A percentile compares a stretch with the other conserved stretches of the same genome.
Evolutionary conservation across 805 yeast genomes (phyloP).

Genomic region (Geotrichum ghanense): DNA sequence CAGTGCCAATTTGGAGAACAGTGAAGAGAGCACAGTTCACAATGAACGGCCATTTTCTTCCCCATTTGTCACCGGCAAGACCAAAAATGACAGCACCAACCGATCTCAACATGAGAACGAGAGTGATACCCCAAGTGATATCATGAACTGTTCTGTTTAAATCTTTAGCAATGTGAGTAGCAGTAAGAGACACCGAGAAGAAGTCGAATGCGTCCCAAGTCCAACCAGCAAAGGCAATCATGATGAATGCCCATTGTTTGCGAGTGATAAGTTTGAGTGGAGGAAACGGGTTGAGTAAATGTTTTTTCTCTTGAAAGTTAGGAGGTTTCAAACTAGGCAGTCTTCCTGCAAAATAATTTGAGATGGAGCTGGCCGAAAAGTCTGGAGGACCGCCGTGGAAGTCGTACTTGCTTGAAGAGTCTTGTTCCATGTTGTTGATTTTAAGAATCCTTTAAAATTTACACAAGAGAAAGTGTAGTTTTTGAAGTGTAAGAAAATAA

Average conservation of each 20-base stretch:
- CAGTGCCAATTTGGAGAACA: conserved; percentile 52
- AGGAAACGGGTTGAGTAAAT: conserved; percentile 48
- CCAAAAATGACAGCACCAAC: conserved; percentile 65
- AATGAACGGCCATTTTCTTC: conserved; percentile 60
- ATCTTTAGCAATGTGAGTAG: conserved; percentile 36
- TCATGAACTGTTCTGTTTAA: conserved; percentile 35
- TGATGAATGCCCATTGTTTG: conserved; percentile 50
- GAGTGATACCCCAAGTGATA: conserved; percentile 63
- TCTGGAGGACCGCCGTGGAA: conserved; percentile 13
- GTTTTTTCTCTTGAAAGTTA: conserved; percentile 12
- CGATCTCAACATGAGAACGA: conserved; percentile 60
- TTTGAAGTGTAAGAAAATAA: too few species aligned
- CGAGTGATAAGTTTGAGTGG: conserved; percentile 37
- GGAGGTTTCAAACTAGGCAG: conserved; percentile 23
- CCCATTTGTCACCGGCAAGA: conserved; percentile 45
- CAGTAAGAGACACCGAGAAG: conserved; percentile 50
- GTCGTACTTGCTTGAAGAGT: neutral
- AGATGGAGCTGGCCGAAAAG: conserved; percentile 16
- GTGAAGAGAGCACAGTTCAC: conserved; percentile 40
- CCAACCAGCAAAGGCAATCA: conserved; percentile 56
- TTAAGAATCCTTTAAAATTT: too few species aligned
- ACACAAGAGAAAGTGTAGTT: too few species aligned
- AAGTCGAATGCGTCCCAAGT: conserved; percentile 65
- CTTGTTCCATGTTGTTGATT: too few species aligned
- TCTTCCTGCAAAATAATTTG: conserved; percentile 23